Evolutionary conservation across 108 stramenopile genomes (phyloP), one percentile per base, ranked within the genome.

Genomic region (Fistulifera pelliculosa): DNA sequence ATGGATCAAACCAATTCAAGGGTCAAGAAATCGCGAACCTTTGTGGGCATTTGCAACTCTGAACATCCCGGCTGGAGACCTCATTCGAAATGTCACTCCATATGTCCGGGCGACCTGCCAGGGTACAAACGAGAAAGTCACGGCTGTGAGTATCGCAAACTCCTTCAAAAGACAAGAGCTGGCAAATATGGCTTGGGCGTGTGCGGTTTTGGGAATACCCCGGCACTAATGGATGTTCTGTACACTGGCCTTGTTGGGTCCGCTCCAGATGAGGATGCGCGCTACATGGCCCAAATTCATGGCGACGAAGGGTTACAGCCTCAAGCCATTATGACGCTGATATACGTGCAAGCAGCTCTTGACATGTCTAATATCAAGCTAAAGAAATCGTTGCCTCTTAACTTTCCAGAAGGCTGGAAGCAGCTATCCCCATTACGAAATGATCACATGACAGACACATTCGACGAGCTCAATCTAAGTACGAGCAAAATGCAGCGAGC

Each of bases 41-140:
- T 53, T 87, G n/a, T 92, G 90, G 89, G 60, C 81, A 7, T 62
- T 82, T 48, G 85, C 83, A 49, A 86, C 78, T 41, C 57, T 90
- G 5, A 78, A 86, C 59, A 62, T 65, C 38, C 66, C 48, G 31
- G 59, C 70, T 31, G 52, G 47, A 31, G 61, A 52, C 16, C 56
- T 84, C 50, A 38, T 80, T 27, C 74, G 77, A 39, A 56, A 49
- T 11, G 21, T 77, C n/a, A 51, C 74, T 35, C 65, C 69, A 12
- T 73, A 77, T 56, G 53, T 77, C 24, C 22, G 11, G 7, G 41
- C 22, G 22, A 22, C 15, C 4, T n/a, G 23, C 38, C 69, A 75
- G 42, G 28, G 59, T 17, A 47, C 60, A 21, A 63, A 64, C 54
- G 62, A 65, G 40, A 55, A 49, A 38, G 45, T 49, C 8, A 27